Evolutionary conservation across 1,284 basidiomycete genomes (phyloP).

Genomic region (Pseudozyma sp.): DNA sequence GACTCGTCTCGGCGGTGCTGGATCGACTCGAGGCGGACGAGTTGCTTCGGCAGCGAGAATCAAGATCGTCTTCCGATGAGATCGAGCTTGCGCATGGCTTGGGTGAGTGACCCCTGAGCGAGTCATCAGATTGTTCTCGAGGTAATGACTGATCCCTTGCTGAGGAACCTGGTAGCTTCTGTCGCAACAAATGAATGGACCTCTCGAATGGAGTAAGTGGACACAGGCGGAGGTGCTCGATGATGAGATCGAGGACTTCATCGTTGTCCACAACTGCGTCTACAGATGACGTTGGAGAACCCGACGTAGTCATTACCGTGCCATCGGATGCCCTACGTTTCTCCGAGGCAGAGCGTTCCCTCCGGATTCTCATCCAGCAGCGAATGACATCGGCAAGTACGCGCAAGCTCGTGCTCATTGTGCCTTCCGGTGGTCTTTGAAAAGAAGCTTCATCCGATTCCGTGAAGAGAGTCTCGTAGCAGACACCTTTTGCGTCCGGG

Average conservation of each 20-base stretch:
- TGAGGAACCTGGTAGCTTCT: constrained; percentile 13
- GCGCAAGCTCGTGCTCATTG: constrained; percentile 40
- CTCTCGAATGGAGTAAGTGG: constrained; percentile 32
- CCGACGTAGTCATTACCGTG: neutral
- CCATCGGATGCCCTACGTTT: constrained; percentile 9
- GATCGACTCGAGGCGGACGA: constrained; percentile 29
- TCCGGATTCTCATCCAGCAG: constrained; percentile 37
- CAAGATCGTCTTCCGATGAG: constrained; percentile 17
- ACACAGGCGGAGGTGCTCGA: constrained; percentile 19
- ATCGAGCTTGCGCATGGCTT: neutral
- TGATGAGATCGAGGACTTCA: constrained; percentile 33
- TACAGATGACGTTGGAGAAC: constrained; percentile 20
- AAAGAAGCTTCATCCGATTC: constrained; percentile 2
- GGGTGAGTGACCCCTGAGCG: neutral
- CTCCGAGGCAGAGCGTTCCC: constrained; percentile 10
- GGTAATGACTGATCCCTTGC: neutral
- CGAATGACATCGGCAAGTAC: constrained; percentile 39
- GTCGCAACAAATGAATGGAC: constrained; percentile 31
- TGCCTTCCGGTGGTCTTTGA: constrained; percentile 28
- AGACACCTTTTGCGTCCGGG: constrained; percentile 33
- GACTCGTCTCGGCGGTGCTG: constrained; percentile 22
- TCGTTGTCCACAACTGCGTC: constrained; percentile 33
- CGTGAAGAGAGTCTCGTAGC: constrained; percentile 28
- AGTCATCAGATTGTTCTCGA: too few species aligned
- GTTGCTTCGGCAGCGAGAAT: constrained; percentile 24